Evolutionary conservation across 2,329 filamentous ascomycete genomes (phyloP).

Genomic region (Alternaria gansuensis): DNA sequence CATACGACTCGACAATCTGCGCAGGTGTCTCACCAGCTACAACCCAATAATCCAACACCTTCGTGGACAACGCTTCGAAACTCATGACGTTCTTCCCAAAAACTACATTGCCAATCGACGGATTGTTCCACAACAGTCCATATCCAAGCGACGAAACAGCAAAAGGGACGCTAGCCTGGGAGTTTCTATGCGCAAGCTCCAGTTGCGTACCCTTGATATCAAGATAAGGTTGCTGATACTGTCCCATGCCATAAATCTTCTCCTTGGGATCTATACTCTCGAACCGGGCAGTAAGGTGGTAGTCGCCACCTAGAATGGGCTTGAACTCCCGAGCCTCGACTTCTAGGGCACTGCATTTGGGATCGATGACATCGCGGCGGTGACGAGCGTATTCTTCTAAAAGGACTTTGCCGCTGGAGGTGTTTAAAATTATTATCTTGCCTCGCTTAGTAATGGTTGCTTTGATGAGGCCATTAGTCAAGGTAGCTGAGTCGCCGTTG

Average conservation of each 20-base stretch:
- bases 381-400: slow-evolving; percentile 65
- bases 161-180: slow-evolving; percentile 72
- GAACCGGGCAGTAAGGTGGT: slow-evolving; percentile 66
- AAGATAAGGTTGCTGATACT: slow-evolving; percentile 72
- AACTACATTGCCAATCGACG: slow-evolving; percentile 67
- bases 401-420: slow-evolving; percentile 55
- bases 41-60: slow-evolving; percentile 70
- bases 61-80: slow-evolving; percentile 68
- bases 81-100: slow-evolving; percentile 69
- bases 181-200: slow-evolving; percentile 72
- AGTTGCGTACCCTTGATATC: slow-evolving; percentile 70
- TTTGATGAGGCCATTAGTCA: slow-evolving; percentile 61
- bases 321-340: slow-evolving; percentile 68
- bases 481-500: slow-evolving; percentile 47
- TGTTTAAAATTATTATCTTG: slow-evolving; percentile 59
- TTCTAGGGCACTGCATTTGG: slow-evolving; percentile 66
- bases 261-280: slow-evolving; percentile 65
- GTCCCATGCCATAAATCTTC: slow-evolving; percentile 73
- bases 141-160: slow-evolving; percentile 68
- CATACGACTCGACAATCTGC: slow-evolving; percentile 66
- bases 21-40: slow-evolving; percentile 65
- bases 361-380: slow-evolving; percentile 62
- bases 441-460: slow-evolving; percentile 59
- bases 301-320: slow-evolving; percentile 62
- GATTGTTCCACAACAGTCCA: slow-evolving; percentile 73